A percentile compares a stretch with the other conserved stretches of the same genome.
phyloP scores from a whole-genome alignment of 495 filamentous ascomycete genomes.

The Talaromyces nanjingensis region DNA sequence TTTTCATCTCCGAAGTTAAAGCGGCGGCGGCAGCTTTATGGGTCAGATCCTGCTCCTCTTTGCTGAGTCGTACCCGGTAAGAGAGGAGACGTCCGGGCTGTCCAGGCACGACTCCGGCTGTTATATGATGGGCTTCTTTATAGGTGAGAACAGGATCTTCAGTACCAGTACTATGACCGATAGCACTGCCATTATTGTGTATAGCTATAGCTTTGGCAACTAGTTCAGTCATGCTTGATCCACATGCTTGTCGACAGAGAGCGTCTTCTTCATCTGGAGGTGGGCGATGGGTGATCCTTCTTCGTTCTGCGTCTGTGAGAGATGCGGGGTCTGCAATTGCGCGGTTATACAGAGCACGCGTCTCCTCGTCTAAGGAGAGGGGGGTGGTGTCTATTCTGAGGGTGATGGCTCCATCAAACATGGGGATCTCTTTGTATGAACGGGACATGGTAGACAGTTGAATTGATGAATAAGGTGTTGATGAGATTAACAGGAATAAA shows the following conservation, averaged over 20 bases:
- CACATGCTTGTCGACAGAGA: conserved; percentile 11
- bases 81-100: not conserved
- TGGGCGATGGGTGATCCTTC: conserved; percentile 10
- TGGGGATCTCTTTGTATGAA: too few species aligned
- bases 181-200: not conserved
- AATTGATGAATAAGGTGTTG: too few species aligned
- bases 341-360: conserved; percentile 13
- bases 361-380: conserved; percentile 1
- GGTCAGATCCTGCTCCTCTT: conserved; percentile 8
- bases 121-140: conserved; percentile 8
- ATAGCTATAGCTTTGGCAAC: conserved; percentile 12
- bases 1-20: conserved; percentile 9
- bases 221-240: conserved; percentile 9
- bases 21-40: conserved; percentile 10
- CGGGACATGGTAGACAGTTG: too few species aligned
- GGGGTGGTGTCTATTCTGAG: too few species aligned
- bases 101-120: conserved; percentile 4
- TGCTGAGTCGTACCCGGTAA: conserved; percentile 5
- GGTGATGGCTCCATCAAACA: too few species aligned
- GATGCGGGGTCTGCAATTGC: conserved; percentile 11
- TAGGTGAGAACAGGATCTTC: conserved; percentile 1
- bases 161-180: not conserved
- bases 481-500: too few species aligned
- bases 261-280: conserved; percentile 9
- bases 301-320: conserved; percentile 12